Conservation (phyloP, 441 rosid species). For the Aquilaria agallochum region DNA sequence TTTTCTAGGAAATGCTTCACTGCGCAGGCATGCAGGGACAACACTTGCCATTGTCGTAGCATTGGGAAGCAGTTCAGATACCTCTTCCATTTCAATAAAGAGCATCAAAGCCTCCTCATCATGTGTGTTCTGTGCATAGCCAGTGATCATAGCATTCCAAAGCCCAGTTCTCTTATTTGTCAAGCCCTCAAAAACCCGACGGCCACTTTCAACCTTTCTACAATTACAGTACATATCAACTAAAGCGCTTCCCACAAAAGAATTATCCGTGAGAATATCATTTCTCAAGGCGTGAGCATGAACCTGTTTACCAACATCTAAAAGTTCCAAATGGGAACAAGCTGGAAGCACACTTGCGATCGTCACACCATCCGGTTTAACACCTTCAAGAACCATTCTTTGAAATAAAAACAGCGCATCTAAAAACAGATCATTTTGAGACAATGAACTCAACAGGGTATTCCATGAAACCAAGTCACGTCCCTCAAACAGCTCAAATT, state of each 20-base stretch:
- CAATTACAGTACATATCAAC: slow-evolving; percentile 96
- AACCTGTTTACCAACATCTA: slow-evolving; percentile 63
- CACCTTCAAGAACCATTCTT: slow-evolving; percentile 52
- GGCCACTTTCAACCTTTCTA: slow-evolving; percentile 51
- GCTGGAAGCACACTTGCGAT: slow-evolving; percentile 84
- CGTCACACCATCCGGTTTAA: slow-evolving; percentile 74
- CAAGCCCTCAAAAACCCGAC: slow-evolving; percentile 51
- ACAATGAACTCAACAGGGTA: slow-evolving; percentile 60
- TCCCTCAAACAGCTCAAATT: slow-evolving; percentile 47
- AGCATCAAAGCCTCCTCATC: slow-evolving; percentile 60
- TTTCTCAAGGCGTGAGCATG: slow-evolving; percentile 78
- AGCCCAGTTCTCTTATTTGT: slow-evolving; percentile 43
- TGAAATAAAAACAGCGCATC: slow-evolving; percentile 53
- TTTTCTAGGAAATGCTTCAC: slow-evolving; percentile 45
- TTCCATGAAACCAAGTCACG: slow-evolving; percentile 91
- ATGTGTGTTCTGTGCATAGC: slow-evolving; percentile 74
- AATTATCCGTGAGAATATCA: slow-evolving; percentile 50
- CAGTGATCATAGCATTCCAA: slow-evolving; percentile 95
- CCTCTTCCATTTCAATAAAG: slow-evolving; percentile 68
- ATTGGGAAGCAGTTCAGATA: slow-evolving; percentile 53
- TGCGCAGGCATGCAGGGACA: slow-evolving; percentile 68
- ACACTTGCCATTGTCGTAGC: slow-evolving; percentile 80
- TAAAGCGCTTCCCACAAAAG: slow-evolving; percentile 83
- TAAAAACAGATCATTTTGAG: slow-evolving; percentile 56
- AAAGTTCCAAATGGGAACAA: slow-evolving; percentile 67